Base-by-base conservation (phyloP, 208 protist genomes). In the Naegleria fowleri region DNA sequence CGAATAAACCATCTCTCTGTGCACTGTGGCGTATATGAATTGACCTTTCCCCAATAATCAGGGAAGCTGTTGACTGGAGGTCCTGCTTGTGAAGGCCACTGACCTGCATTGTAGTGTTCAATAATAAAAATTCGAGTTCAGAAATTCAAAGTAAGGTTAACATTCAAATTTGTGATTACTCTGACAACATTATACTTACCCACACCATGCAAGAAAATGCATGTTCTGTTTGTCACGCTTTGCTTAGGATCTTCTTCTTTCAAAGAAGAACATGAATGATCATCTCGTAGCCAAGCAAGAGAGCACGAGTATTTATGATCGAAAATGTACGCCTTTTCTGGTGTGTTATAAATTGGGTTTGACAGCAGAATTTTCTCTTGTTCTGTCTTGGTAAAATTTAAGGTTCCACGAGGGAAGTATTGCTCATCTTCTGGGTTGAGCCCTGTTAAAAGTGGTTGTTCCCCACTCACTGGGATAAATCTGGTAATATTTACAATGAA, bases 11-110 rank as follows among this genome's bases (percentile, higher is more conserved):
- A 58, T 48, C 85, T 48, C 19, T 58, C 43, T n/a, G 6, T 58
- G 22, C 85, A 88, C 55, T 88, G 85, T 43, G 85, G 85, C 16
- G 85, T 88, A 38, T 39, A 88, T 6, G 19, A 11, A 58, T 55
- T 5, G 5, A 88, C 13, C 16, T 88, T 55, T 36, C 85, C 85
- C 85, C 85, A 79, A 79, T 79, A 79, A 29, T 79, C 67, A 36
- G 67, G 67, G 67, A 79, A 79, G n/a, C 25, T 33, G 36, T 79
- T 29, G 6, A 79, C 67, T 79, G 67, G 67, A 36, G 67, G 67
- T 36, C 67, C 67, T 36, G 16, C 29, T 36, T 79, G 29, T 11
- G 13, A 36, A 36, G 29, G 16, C 67, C 67, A 79, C 36, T 79
- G 67, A 36, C 67, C 67, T n/a, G 25, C 11, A 75, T 29, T 29